phyloP scores from a whole-genome alignment of 352 stramenopile genomes.

The Globisporangium iwayamae region DNA sequence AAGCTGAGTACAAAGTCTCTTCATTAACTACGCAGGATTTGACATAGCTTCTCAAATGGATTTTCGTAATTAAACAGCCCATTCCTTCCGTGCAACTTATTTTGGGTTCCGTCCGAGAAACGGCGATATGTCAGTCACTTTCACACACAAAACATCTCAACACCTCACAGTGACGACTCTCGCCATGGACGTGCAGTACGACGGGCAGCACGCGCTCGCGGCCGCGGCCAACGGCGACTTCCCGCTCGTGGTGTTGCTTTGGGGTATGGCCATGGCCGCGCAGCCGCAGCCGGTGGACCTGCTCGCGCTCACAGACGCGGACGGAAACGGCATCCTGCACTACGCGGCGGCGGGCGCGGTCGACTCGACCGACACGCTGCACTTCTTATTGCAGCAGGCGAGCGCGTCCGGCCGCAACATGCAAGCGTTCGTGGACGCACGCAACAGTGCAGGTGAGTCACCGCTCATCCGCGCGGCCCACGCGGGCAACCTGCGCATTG shows the following conservation, averaged over 20 bases:
- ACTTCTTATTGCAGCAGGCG: constrained; percentile 81
- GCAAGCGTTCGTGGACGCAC: constrained; percentile 41
- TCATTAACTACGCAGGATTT: too few relatives aligned
- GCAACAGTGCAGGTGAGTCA: constrained; percentile 61
- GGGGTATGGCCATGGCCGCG: constrained; percentile 77
- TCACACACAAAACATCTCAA: background rate
- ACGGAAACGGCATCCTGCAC: constrained; percentile 60
- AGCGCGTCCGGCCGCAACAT: constrained; percentile 23
- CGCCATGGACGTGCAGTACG: constrained; percentile 60
- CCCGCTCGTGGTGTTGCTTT: constrained; percentile 79
- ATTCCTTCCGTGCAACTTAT: too few relatives aligned
- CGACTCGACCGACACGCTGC: constrained; percentile 61
- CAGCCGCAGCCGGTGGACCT: constrained; percentile 52
- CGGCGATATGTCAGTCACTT: background rate
- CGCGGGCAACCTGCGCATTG: constrained; percentile 61
- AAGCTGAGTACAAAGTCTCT: too few relatives aligned
- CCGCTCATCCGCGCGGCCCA: constrained; percentile 75
- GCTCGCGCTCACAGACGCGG: constrained; percentile 36
- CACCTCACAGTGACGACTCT: too few relatives aligned
- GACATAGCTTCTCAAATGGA: too few relatives aligned
- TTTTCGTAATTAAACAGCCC: too few relatives aligned
- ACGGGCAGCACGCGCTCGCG: constrained; percentile 71
- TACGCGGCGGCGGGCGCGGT: constrained; percentile 45
- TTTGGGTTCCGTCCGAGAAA: too few relatives aligned
- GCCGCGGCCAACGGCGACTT: constrained; percentile 80